A percentile compares a stretch with the other conserved stretches of the same genome.
Evolutionary conservation across 495 filamentous ascomycete species (phyloP).

Genomic region (Penicillium macrosclerotiorum): DNA sequence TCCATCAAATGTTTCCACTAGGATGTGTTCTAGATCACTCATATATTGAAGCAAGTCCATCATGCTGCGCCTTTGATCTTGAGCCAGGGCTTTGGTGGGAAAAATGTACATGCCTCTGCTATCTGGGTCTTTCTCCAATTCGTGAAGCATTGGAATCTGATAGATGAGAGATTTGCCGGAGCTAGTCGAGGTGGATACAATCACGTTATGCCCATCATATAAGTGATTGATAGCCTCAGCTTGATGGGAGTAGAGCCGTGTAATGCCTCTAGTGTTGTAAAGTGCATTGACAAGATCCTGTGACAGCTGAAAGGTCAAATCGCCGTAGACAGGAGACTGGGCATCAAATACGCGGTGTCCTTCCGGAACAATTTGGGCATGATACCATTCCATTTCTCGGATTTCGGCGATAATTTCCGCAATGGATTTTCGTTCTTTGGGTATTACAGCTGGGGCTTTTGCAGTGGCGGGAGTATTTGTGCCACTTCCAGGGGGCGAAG

Average conservation of each 20-base stretch:
- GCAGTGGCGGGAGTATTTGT: slow-evolving; percentile 43
- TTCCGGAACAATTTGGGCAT: slow-evolving; percentile 88
- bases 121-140: slow-evolving; percentile 71
- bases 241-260: slow-evolving; percentile 89
- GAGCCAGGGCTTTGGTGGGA: slow-evolving; percentile 93
- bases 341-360: slow-evolving; percentile 92
- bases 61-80: slow-evolving; percentile 89
- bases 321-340: slow-evolving; percentile 77
- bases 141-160: slow-evolving; percentile 88
- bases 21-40: slow-evolving; percentile 65
- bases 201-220: slow-evolving; percentile 79
- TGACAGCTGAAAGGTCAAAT: slow-evolving; percentile 80
- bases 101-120: slow-evolving; percentile 97
- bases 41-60: slow-evolving; percentile 81
- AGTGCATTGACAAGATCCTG: slow-evolving; percentile 92
- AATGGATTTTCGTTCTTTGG: slow-evolving; percentile 77
- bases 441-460: slow-evolving; percentile 63
- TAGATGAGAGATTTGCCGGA: slow-evolving; percentile 98
- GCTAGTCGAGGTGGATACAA: slow-evolving; percentile 91
- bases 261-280: slow-evolving; percentile 85
- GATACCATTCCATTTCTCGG: slow-evolving; percentile 80
- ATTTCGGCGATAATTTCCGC: slow-evolving; percentile 84
- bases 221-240: slow-evolving; percentile 91
- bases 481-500: slow-evolving; percentile 48
- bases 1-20: slow-evolving; percentile 94